Conservation (phyloP, 2,329 filamentous ascomycete species). For the Mycosphaerella arachidis region DNA sequence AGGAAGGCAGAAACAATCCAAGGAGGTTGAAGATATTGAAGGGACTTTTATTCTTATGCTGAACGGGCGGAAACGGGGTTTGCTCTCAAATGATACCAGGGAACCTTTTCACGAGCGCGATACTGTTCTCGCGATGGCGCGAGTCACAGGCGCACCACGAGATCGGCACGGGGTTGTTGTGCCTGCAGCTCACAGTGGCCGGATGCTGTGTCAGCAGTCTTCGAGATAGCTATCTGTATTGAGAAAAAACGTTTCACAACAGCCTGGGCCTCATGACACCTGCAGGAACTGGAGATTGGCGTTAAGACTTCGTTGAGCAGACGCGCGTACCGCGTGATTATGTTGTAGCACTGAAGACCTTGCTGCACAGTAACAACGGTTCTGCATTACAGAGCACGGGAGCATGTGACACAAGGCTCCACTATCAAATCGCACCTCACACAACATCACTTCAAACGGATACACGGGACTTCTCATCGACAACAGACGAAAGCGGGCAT, state of each 20-base stretch:
- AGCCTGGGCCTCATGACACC: conserved; percentile 4
- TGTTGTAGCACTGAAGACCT: background rate
- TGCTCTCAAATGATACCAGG: background rate
- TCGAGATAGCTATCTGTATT: conserved; percentile 10
- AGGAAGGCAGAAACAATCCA: background rate
- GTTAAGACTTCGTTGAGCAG: background rate
- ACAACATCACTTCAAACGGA: background rate
- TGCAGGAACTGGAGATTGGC: conserved; percentile 8
- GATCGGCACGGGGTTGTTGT: background rate
- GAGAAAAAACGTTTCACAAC: conserved; percentile 9
- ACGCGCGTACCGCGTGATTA: background rate
- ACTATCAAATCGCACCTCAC: background rate
- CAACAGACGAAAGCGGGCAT: background rate
- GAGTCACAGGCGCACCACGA: background rate
- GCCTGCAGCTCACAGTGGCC: background rate
- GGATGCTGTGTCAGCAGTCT: conserved; percentile 5
- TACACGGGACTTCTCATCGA: background rate
- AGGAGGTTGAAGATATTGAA: background rate
- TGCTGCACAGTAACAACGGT: background rate
- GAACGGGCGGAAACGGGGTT: background rate
- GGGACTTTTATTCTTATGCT: background rate
- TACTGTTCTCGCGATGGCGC: background rate
- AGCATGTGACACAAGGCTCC: background rate
- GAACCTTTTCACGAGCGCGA: background rate
- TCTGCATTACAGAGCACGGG: background rate